Evolutionary conservation across 345 rosid genomes (phyloP).

Genomic region (Ricinus communis): DNA sequence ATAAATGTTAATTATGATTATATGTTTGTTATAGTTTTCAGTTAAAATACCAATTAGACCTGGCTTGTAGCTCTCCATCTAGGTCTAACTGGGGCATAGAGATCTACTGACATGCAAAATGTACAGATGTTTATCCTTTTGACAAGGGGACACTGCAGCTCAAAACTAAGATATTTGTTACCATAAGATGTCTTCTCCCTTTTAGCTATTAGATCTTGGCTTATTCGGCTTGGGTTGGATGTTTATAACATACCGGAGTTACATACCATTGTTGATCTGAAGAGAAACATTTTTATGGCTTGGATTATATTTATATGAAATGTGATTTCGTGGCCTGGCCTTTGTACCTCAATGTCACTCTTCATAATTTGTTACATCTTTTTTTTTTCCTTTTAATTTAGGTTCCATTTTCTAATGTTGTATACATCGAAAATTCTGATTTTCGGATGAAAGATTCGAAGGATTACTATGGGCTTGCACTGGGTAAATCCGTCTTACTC

Average conservation of each 20-base stretch:
- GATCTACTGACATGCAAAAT: not conserved
- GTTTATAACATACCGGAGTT: not conserved
- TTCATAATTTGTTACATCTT: not conserved
- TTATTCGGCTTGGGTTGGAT: not conserved
- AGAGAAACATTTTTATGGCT: not conserved
- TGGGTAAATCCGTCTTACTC: slow-evolving; percentile 83
- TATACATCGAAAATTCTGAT: slow-evolving; percentile 85
- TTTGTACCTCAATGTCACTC: not conserved
- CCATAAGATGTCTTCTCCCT: not conserved
- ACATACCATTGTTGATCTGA: not conserved
- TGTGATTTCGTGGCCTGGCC: not conserved
- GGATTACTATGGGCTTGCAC: slow-evolving; percentile 94
- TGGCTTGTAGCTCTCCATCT: too few relatives aligned
- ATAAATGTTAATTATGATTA: too few relatives aligned
- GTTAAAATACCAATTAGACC: too few relatives aligned
- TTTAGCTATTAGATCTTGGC: not conserved
- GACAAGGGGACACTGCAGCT: not conserved
- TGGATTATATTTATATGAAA: not conserved
- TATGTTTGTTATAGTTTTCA: too few relatives aligned
- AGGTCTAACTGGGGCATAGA: not conserved
- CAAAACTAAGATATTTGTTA: not conserved
- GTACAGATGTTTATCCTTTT: not conserved
- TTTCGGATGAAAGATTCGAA: slow-evolving; percentile 94
- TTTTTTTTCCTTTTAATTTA: slow-evolving; percentile 8
- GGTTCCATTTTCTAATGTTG: slow-evolving; percentile 78